phyloP scores from a whole-genome alignment of 2,329 filamentous ascomycete genomes.

The Scedosporium apiospermum region DNA sequence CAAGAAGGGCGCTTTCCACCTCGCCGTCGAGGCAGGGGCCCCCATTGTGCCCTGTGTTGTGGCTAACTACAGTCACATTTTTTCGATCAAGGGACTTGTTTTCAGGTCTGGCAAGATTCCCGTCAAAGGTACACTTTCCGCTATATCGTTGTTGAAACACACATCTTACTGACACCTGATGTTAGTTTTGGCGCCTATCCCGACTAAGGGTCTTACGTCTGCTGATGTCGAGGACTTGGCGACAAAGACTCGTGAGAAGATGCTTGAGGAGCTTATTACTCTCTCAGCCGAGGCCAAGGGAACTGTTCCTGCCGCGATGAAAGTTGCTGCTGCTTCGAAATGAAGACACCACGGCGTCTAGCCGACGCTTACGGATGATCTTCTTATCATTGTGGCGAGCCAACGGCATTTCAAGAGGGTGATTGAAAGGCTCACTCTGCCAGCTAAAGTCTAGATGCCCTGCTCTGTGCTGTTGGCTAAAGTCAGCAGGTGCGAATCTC shows the following conservation, averaged over 20 bases:
- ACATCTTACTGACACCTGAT: conserved; percentile 2
- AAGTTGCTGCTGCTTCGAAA: conserved; percentile 1
- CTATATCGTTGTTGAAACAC: background rate
- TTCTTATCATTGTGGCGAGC: too few relatives aligned
- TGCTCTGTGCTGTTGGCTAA: too few relatives aligned
- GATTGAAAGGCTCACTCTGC: background rate
- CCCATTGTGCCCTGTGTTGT: conserved; percentile 81
- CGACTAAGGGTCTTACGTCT: conserved; percentile 61
- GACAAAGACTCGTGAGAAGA: conserved; percentile 58
- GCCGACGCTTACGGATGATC: background rate
- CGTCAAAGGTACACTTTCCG: conserved; percentile 49
- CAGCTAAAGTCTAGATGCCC: background rate
- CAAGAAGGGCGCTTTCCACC: conserved; percentile 97
- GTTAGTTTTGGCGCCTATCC: conserved; percentile 69
- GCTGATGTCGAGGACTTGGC: conserved; percentile 71
- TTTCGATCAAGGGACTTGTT: conserved; percentile 52
- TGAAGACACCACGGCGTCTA: background rate
- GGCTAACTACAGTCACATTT: conserved; percentile 68
- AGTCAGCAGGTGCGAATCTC: too few relatives aligned
- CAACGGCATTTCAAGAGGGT: background rate
- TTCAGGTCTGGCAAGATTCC: conserved; percentile 65
- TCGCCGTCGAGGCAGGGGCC: conserved; percentile 87
- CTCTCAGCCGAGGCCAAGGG: conserved; percentile 44
- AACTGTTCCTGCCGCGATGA: conserved; percentile 11
- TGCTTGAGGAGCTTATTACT: conserved; percentile 57